phyloP scores from a whole-genome alignment of 208 protist species.

The Novymonas esmeraldas region DNA sequence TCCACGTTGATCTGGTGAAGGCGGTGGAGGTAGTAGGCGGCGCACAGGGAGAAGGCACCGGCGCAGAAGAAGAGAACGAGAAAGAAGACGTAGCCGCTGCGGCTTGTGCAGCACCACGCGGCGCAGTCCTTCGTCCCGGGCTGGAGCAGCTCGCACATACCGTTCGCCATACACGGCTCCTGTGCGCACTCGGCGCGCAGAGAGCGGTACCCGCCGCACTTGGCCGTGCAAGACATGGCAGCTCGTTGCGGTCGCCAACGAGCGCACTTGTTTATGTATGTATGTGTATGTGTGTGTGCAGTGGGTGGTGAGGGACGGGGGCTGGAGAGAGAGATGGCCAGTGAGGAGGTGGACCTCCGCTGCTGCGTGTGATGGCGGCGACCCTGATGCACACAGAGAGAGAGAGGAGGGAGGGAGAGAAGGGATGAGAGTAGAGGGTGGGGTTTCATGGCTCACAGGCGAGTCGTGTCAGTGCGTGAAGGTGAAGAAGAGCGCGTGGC shows the following conservation, averaged over 20 bases:
- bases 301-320: not conserved
- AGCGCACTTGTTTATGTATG: not conserved
- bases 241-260: no score
- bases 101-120: constrained; percentile 77
- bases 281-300: not conserved
- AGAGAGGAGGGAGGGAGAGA: not conserved
- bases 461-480: no score
- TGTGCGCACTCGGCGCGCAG: constrained; percentile 74
- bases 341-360: no score
- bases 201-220: constrained; percentile 69
- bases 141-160: constrained; percentile 66
- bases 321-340: not conserved
- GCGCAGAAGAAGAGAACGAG: constrained; percentile 77
- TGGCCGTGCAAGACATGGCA: constrained; percentile 55
- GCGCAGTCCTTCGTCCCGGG: constrained; percentile 56
- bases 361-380: no score
- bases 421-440: not conserved
- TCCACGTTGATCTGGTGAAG: constrained; percentile 79
- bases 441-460: no score
- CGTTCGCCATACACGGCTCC: constrained; percentile 67
- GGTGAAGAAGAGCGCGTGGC: no score
- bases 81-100: constrained; percentile 75
- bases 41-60: constrained; percentile 66
- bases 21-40: constrained; percentile 72
- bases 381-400: no score